Evolutionary conservation across 169 alveolate species (phyloP).

Genomic region (Theileria orientalis): DNA sequence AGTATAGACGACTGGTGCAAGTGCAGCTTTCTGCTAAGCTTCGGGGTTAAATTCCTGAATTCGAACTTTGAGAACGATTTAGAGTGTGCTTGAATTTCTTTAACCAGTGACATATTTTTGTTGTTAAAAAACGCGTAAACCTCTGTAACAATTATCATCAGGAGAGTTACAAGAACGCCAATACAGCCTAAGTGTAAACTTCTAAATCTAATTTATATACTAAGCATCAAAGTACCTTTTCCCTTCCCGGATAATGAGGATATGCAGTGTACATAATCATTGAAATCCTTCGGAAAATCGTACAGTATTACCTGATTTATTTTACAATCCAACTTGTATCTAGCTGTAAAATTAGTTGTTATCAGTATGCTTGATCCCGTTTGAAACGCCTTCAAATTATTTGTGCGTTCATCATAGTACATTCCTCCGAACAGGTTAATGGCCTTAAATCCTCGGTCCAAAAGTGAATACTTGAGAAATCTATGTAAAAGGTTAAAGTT

Average conservation of each 20-base stretch:
- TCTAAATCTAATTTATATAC: neutral
- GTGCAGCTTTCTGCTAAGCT: slow-evolving; percentile 9
- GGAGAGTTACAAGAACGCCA: neutral
- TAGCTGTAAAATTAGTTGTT: slow-evolving; percentile 48
- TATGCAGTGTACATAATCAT: slow-evolving; percentile 39
- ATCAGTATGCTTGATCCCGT: slow-evolving; percentile 27
- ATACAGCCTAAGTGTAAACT: neutral
- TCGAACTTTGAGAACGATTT: slow-evolving; percentile 31
- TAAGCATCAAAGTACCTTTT: neutral
- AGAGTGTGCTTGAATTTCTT: slow-evolving; percentile 32
- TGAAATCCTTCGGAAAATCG: slow-evolving; percentile 55
- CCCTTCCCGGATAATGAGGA: slow-evolving; percentile 10
- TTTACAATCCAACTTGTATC: slow-evolving; percentile 14
- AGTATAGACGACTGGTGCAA: neutral
- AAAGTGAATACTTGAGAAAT: slow-evolving; percentile 39
- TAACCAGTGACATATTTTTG: slow-evolving; percentile 43
- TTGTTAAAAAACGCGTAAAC: slow-evolving; percentile 31
- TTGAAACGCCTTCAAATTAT: slow-evolving; percentile 17
- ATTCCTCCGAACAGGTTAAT: slow-evolving; percentile 54
- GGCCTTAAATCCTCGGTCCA: slow-evolving; percentile 46
- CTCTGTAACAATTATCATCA: neutral
- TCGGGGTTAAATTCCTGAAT: slow-evolving; percentile 43
- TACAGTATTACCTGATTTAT: slow-evolving; percentile 44
- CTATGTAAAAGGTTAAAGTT: too few species aligned
- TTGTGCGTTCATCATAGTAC: slow-evolving; percentile 55